A percentile compares a stretch with the other conserved stretches of the same genome.
These are phyloP conservation scores for Spergularia azorica DNA, from an alignment of 179 eudicot genomes.

Conservation along the genomic window DNA sequence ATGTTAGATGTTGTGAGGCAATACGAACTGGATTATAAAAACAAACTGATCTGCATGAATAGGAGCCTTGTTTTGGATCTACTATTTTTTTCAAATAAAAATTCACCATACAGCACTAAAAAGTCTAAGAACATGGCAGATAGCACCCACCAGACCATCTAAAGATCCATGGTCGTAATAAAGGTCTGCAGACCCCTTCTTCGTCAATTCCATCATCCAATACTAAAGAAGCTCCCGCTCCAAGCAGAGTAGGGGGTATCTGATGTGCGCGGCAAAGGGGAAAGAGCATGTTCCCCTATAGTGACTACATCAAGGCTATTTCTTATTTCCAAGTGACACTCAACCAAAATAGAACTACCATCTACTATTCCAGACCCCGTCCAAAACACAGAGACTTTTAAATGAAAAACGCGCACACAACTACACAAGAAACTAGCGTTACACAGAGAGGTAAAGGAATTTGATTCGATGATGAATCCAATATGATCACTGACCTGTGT, in stretches of 20 bases:
- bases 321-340: neutral
- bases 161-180: neutral
- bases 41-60: neutral
- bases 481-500: conserved; percentile 59
- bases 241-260: neutral
- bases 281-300: neutral
- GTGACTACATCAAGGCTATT: neutral
- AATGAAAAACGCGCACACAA: neutral
- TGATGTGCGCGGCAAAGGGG: neutral
- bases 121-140: neutral
- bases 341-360: neutral
- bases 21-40: too few species aligned
- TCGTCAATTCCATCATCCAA: neutral
- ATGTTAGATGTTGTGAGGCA: too few species aligned
- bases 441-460: conserved; percentile 3
- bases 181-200: neutral
- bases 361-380: neutral
- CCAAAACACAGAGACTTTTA: neutral
- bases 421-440: neutral
- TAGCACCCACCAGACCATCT: neutral
- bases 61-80: neutral
- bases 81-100: neutral
- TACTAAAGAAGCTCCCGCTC: neutral
- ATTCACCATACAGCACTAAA: neutral
- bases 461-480: neutral